Percentiles rank a stretch among this genome's conserved stretches.
Conservation (phyloP, 2,329 filamentous ascomycete species). For the Xylariaceae sp. region DNA sequence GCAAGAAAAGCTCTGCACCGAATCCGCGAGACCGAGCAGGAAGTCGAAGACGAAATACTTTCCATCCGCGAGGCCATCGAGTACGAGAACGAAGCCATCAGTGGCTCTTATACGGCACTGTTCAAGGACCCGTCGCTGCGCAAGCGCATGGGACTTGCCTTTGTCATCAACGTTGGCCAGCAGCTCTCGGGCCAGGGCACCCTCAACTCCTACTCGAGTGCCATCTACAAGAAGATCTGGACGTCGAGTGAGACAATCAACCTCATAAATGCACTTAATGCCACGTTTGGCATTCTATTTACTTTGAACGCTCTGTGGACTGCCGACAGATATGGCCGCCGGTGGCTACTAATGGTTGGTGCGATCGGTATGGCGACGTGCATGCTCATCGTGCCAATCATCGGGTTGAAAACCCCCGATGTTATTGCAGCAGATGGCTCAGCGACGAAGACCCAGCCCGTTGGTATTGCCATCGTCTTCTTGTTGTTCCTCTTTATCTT, state of each 20-base stretch:
- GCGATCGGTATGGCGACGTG: conserved; percentile 72
- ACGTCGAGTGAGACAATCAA: conserved; percentile 64
- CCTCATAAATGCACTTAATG: conserved; percentile 77
- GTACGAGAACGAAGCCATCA: conserved; percentile 74
- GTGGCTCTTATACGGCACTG: conserved; percentile 66
- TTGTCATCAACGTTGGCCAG: conserved; percentile 73
- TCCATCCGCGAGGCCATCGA: conserved; percentile 72
- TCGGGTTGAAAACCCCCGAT: conserved; percentile 59
- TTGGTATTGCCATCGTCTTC: conserved; percentile 73
- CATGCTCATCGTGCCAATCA: conserved; percentile 68
- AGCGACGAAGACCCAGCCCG: conserved; percentile 59
- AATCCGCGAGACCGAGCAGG: conserved; percentile 69
- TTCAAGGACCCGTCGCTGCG: conserved; percentile 74
- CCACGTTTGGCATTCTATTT: conserved; percentile 75
- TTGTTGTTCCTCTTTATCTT: conserved; percentile 70
- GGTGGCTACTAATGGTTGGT: conserved; percentile 73
- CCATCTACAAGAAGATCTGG: conserved; percentile 77
- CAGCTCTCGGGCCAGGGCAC: conserved; percentile 77
- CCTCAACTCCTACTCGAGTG: conserved; percentile 75
- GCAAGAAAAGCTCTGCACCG: conserved; percentile 63
- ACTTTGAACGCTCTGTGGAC: conserved; percentile 77
- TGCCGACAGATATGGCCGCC: conserved; percentile 73
- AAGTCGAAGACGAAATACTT: conserved; percentile 71
- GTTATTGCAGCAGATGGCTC: conserved; percentile 50
- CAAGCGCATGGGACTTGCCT: conserved; percentile 69